Evolutionary conservation across 179 eudicot species (phyloP).

Genomic region (Silene coronaria): DNA sequence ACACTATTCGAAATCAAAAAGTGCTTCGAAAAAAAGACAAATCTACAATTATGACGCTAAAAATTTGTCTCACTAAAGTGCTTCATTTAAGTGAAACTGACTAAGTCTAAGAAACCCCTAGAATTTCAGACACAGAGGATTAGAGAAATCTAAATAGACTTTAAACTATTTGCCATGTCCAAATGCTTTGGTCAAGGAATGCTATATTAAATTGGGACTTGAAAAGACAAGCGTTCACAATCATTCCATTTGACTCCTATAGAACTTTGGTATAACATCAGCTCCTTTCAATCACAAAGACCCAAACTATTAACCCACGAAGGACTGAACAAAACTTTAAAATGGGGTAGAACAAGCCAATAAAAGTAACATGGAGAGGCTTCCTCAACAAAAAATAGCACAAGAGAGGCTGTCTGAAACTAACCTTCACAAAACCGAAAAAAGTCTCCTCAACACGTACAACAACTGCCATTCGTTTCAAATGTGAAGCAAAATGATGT

Average conservation of each 20-base stretch:
- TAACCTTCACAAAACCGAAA: constrained; percentile 83
- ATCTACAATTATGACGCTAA: neutral
- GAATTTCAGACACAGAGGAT: neutral
- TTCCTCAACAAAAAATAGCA: neutral
- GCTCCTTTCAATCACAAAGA: neutral
- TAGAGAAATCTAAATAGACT: neutral
- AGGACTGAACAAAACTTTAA: neutral
- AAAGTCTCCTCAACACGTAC: constrained; percentile 88
- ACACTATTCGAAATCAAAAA: neutral
- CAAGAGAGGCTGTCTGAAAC: constrained; percentile 1
- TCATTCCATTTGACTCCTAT: neutral
- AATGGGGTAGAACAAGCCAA: neutral
- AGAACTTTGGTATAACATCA: neutral
- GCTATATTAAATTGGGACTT: neutral
- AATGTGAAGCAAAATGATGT: constrained; percentile 92
- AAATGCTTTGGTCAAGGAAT: neutral
- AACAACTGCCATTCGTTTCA: constrained; percentile 93
- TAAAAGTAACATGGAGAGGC: neutral
- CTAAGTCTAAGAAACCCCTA: neutral
- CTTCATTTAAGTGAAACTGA: neutral
- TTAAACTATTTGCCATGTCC: neutral
- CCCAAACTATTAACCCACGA: neutral
- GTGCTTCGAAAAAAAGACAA: neutral
- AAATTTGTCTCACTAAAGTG: neutral
- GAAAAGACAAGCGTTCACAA: neutral